Evolutionary conservation across 2,329 filamentous ascomycete species (phyloP).

Genomic region (Aspergillaceae sp.): DNA sequence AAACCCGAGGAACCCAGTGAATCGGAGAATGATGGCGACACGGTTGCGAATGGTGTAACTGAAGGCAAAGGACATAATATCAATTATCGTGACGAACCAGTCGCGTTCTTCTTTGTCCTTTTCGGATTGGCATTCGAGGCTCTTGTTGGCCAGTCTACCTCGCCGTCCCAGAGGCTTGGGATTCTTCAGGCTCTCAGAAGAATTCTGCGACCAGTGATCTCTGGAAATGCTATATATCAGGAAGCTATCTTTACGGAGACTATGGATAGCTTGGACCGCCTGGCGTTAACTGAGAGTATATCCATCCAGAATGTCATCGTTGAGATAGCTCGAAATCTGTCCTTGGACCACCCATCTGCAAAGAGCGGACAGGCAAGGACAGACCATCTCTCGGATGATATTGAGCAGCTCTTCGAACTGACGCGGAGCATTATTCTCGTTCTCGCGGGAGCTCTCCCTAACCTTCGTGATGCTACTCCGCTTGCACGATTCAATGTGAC

Average conservation of each 20-base stretch:
- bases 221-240: slow-evolving; percentile 91
- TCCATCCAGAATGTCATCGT: slow-evolving; percentile 89
- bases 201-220: slow-evolving; percentile 87
- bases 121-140: slow-evolving; percentile 97
- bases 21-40: slow-evolving; percentile 13
- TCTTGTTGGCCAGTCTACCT: slow-evolving; percentile 69
- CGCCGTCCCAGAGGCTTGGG: slow-evolving; percentile 70
- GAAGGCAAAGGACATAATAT: slow-evolving; percentile 64
- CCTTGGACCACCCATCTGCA: slow-evolving; percentile 83
- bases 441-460: slow-evolving; percentile 77
- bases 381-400: slow-evolving; percentile 85
- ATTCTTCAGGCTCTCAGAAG: slow-evolving; percentile 89
- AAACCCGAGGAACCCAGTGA: slow-evolving; percentile 22
- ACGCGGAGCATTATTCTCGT: slow-evolving; percentile 94
- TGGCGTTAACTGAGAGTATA: slow-evolving; percentile 82
- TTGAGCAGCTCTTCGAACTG: slow-evolving; percentile 94
- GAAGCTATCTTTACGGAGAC: slow-evolving; percentile 94
- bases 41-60: slow-evolving; percentile 9
- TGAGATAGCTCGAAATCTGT: slow-evolving; percentile 82
- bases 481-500: slow-evolving; percentile 68
- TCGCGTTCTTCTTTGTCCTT: slow-evolving; percentile 97
- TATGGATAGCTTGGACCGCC: slow-evolving; percentile 86
- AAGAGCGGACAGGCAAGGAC: slow-evolving; percentile 57
- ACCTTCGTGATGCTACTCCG: slow-evolving; percentile 47
- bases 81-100: slow-evolving; percentile 95